Base-by-base conservation (phyloP, 371 early-diverging fungal species). In the Zychaea mexicana region DNA sequence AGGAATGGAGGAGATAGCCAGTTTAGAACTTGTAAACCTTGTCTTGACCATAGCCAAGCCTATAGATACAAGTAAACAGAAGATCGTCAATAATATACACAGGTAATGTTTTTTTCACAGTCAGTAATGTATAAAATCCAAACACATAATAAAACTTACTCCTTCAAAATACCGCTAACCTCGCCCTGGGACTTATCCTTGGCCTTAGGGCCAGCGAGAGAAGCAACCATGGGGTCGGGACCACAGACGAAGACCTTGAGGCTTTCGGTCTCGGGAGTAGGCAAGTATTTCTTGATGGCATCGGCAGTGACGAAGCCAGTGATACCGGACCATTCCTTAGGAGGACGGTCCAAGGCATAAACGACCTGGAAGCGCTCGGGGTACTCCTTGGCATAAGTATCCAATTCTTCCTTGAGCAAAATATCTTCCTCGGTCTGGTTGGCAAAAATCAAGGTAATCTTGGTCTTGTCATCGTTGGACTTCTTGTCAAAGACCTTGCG, bases 11-110 rank as follows among this genome's bases (percentile, higher is more conserved):
- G 19, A 17, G 36, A 36, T 24, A 39, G 12, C 39, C 42, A 28
- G 17, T 32, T 82, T 87, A 96, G 69, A 96, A 95, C 81, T 98
- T 98, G 85, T 86, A 95, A 28, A 98, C 97, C 42, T 94, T 82
- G 27, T 85, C 74, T 36, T 80, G 71, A 60, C 74, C 68, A 72
- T 90, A 94, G 22, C 98, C 97, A 49, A 96, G 78, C 65, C 72
- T 76, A 67, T 49, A 6, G 49, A 17, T 49, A n/a, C 7, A 47
- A 26, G 2, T 10, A 26, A 19, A 47, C n/a, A 47, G n/a, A 47
- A 22, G n/a, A 39, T 8, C 10, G n/a, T 15, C 10, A 36, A 15
- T 36, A 10, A 36, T 36, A 36, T 36, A 36, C 8, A 36, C 15
- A 10, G 2, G n/a, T n/a, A n/a, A n/a, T n/a, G n/a, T n/a, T n/a